phyloP scores from a whole-genome alignment of 306 rosid species.

The Prinsepia uniflora region DNA sequence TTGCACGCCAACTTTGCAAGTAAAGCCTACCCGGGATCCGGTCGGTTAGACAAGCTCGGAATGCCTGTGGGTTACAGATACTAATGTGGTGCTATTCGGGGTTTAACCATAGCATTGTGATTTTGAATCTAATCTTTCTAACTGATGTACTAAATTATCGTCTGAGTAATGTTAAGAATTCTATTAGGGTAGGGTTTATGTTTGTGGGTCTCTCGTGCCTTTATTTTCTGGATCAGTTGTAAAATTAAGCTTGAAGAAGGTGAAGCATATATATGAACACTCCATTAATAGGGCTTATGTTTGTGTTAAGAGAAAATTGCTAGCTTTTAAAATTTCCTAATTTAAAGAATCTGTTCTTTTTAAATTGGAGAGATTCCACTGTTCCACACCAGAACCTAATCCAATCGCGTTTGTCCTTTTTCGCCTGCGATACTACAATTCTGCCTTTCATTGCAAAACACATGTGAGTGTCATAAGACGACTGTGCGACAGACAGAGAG shows the following conservation, averaged over 20 bases:
- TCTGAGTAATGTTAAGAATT: background rate
- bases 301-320: too few species aligned
- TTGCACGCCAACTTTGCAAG: constrained; percentile 51
- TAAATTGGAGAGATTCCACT: too few species aligned
- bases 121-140: constrained; percentile 33
- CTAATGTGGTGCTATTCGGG: constrained; percentile 6
- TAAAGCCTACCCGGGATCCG: constrained; percentile 80
- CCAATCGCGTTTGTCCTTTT: too few species aligned
- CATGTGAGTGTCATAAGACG: too few species aligned
- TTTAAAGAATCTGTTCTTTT: too few species aligned
- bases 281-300: too few species aligned
- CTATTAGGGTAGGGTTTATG: background rate
- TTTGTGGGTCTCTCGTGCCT: background rate
- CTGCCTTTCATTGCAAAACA: too few species aligned
- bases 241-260: background rate
- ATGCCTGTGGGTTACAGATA: constrained; percentile 66
- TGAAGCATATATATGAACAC: background rate
- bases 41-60: constrained; percentile 86
- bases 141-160: constrained; percentile 19
- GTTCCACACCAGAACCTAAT: too few species aligned
- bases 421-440: too few species aligned
- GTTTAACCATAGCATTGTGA: background rate
- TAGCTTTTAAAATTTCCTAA: too few species aligned
- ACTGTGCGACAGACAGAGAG: too few species aligned
- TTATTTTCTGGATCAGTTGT: background rate